Conservation (phyloP, 2,329 filamentous ascomycete species). For the Pseudogymnoascus sp. region DNA sequence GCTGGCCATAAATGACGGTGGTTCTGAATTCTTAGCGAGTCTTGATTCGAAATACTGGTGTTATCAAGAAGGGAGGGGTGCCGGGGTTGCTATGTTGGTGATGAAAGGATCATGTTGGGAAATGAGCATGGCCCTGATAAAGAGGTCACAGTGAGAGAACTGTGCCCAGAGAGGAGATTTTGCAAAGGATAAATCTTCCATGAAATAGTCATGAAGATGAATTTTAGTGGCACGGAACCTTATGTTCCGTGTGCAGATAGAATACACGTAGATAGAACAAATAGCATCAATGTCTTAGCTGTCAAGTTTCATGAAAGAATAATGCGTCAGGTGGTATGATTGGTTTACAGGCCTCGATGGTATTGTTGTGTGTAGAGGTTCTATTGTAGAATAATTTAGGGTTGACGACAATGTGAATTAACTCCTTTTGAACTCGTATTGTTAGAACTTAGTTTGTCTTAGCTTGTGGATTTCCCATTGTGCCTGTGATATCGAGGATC, state of each 20-base stretch:
- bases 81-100: neutral
- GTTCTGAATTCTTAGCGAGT: neutral
- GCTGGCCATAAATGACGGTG: neutral
- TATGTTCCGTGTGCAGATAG: neutral
- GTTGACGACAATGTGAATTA: neutral
- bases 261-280: constrained; percentile 11
- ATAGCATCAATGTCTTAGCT: constrained; percentile 7
- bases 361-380: neutral
- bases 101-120: neutral
- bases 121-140: neutral
- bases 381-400: neutral
- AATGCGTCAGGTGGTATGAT: neutral
- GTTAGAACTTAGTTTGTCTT: neutral
- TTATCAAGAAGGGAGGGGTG: neutral
- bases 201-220: neutral
- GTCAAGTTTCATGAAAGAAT: neutral
- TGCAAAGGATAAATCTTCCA: neutral
- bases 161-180: neutral
- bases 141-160: constrained; percentile 1
- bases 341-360: neutral
- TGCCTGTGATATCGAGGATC: neutral
- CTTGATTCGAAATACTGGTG: neutral
- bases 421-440: neutral
- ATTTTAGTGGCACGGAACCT: neutral
- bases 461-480: neutral